phyloP scores from a whole-genome alignment of 805 yeast species.

The Saitoella complicata region DNA sequence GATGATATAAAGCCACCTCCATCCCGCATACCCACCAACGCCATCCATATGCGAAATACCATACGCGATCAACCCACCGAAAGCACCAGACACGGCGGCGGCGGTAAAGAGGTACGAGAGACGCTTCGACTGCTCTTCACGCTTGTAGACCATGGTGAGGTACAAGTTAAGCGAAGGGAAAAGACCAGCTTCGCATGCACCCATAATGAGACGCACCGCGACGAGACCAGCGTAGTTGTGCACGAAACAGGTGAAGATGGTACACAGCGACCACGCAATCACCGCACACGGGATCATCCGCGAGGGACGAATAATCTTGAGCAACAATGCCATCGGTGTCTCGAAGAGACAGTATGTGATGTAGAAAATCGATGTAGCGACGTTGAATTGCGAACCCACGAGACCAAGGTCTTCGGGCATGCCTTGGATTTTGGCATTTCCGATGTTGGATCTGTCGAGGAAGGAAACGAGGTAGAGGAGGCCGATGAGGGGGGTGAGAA shows the following conservation, averaged over 20 bases:
- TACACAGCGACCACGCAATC: slow-evolving; percentile 25
- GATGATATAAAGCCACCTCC: slow-evolving; percentile 40
- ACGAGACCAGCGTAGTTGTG: slow-evolving; percentile 41
- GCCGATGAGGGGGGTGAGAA: slow-evolving; percentile 31
- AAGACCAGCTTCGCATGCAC: slow-evolving; percentile 52
- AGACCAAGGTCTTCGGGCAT: slow-evolving; percentile 27
- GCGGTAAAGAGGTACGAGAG: slow-evolving; percentile 55
- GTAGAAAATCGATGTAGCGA: slow-evolving; percentile 52
- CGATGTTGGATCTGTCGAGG: slow-evolving; percentile 37
- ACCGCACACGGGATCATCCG: slow-evolving; percentile 48
- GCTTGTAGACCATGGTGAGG: slow-evolving; percentile 33
- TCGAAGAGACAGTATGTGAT: slow-evolving; percentile 47
- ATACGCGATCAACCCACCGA: slow-evolving; percentile 59
- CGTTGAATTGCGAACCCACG: slow-evolving; percentile 31
- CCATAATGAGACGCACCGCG: slow-evolving; percentile 49
- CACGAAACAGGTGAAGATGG: slow-evolving; percentile 51
- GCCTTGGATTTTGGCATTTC: slow-evolving; percentile 38
- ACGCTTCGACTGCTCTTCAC: slow-evolving; percentile 50
- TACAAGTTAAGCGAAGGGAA: slow-evolving; percentile 37
- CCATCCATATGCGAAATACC: slow-evolving; percentile 25
- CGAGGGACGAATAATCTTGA: slow-evolving; percentile 44
- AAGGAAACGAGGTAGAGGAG: slow-evolving; percentile 33
- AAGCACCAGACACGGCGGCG: slow-evolving; percentile 64
- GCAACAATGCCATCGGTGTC: slow-evolving; percentile 43
- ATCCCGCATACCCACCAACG: slow-evolving; percentile 22